Evolutionary conservation across 2,329 filamentous ascomycete species (phyloP).

Genomic region (Neocatenulostroma microsporum): DNA sequence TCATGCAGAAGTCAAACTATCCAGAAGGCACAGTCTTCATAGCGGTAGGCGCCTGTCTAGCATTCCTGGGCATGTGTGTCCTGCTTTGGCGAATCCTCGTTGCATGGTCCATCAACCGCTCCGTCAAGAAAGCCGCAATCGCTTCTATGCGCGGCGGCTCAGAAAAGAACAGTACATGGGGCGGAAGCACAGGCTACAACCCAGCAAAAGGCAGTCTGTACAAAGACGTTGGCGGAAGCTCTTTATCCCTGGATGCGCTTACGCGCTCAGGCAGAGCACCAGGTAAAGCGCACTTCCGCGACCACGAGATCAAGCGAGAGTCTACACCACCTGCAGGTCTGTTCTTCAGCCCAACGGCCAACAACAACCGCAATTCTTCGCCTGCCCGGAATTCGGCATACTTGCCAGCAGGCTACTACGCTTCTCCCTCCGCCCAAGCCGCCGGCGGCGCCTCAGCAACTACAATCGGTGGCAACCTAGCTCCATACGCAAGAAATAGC

Average conservation of each 20-base stretch:
- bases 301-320: constrained; percentile 22
- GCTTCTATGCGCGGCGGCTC: constrained; percentile 50
- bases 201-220: constrained; percentile 29
- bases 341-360: constrained; percentile 91
- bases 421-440: constrained; percentile 53
- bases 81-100: constrained; percentile 82
- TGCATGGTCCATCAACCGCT: constrained; percentile 84
- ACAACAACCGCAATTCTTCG: too few species aligned
- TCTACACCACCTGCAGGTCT: constrained; percentile 59
- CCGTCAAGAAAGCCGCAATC: constrained; percentile 76
- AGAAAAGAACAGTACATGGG: constrained; percentile 28
- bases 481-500: constrained; percentile 24
- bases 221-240: constrained; percentile 44
- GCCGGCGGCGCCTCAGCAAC: constrained; percentile 35
- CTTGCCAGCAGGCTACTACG: constrained; percentile 86
- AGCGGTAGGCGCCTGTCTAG: constrained; percentile 79
- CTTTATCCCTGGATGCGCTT: constrained; percentile 50
- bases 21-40: constrained; percentile 97
- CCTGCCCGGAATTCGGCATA: constrained; percentile 76
- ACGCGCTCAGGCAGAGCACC: constrained; percentile 29
- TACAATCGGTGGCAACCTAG: constrained; percentile 34
- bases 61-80: constrained; percentile 71
- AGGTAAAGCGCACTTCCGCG: constrained; percentile 21
- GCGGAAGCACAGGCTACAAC: constrained; percentile 21
- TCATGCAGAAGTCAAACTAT: constrained; percentile 76